Base-by-base conservation (phyloP, 2,329 filamentous ascomycete species). In the Fusarium buxicola region DNA sequence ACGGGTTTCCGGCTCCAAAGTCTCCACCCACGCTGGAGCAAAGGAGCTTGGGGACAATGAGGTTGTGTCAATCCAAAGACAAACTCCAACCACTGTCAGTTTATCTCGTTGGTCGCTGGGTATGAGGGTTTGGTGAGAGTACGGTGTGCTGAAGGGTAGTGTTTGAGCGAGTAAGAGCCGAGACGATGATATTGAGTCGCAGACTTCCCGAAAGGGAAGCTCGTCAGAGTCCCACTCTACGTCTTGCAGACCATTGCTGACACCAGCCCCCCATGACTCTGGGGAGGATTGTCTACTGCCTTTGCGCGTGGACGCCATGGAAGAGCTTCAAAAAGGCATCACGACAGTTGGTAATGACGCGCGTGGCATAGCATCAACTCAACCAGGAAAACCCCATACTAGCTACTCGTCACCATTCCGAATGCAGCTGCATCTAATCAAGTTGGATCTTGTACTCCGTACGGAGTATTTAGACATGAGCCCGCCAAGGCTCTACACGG, bases 131-230 rank as follows among this genome's bases (percentile, higher is more conserved):
- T 36, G 35, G 43, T 36, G 15, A 38, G 30, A 51, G 21, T n/a
- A n/a, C n/a, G n/a, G n/a, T n/a, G 35, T 53, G 10, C 35, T 39
- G 16, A 32, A n/a, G 34, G 49, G 21, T 15, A 41, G 30, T 35
- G 58, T 46, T 65, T 53, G 59, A 62, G 58, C 58, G 59, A 63
- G 46, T 58, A 63, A 62, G 54, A 54, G 53, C 59, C 58, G 59
- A 58, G 51, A 38, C 24, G 30, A 40, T 13, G 48, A 45, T n/a
- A 28, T 31, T 16, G 12, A 24, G 16, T 18, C 18, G 34, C 16
- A 39, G 31, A 13, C 31, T 44, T 24, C 47, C 47, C 44, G 32
- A 58, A 57, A 15, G 13, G 51, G 56, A 41, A 58, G 60, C 39
- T 31, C 34, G 31, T 18, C 34, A 53, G 35, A 47, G 60, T 41